Conservation (phyloP, 164 flowering plant species). For the Litsea cubeba region DNA sequence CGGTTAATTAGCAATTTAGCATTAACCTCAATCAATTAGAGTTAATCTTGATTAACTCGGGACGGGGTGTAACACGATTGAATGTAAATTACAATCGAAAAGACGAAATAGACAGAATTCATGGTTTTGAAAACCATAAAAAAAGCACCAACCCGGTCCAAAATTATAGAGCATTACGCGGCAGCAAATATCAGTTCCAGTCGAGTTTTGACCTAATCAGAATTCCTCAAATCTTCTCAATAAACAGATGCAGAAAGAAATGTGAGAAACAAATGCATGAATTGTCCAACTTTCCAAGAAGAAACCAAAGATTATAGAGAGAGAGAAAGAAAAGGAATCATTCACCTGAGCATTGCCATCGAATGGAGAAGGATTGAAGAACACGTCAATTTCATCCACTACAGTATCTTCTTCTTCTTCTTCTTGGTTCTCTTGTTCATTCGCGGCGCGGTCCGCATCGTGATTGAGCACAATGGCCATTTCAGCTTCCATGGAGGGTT, state of each 20-base stretch:
- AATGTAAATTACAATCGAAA: neutral
- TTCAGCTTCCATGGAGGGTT: constrained; percentile 5
- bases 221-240: too few species aligned
- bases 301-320: neutral
- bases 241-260: neutral
- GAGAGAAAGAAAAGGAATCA: too few species aligned
- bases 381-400: constrained; percentile 70
- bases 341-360: constrained; percentile 42
- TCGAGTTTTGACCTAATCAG: too few species aligned
- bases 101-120: too few species aligned
- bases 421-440: constrained; percentile 10
- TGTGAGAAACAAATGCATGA: neutral
- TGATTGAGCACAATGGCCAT: neutral
- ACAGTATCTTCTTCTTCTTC: constrained; percentile 38
- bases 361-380: constrained; percentile 36
- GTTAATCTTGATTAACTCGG: neutral
- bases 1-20: too few species aligned
- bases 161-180: neutral
- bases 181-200: too few species aligned
- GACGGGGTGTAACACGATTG: neutral
- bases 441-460: too few species aligned
- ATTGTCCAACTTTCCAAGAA: too few species aligned
- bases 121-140: too few species aligned
- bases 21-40: too few species aligned
- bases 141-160: too few species aligned